These are phyloP conservation scores for Cyphellophora europaea DNA, from an alignment of 2,329 filamentous ascomycete genomes.

Conservation along the genomic window DNA sequence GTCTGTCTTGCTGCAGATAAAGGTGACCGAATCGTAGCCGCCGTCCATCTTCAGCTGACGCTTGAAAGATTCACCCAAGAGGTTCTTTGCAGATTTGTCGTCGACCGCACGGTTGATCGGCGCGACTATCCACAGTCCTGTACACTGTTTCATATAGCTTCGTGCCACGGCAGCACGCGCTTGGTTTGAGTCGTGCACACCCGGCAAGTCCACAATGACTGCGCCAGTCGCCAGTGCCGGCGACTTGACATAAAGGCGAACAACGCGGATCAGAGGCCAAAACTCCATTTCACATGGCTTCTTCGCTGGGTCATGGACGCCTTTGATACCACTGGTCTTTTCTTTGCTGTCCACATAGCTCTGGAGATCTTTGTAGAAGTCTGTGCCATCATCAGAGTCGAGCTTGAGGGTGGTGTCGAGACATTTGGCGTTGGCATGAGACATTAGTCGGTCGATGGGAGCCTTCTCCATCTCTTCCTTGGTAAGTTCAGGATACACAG, in stretches of 20 bases:
- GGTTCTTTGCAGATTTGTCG: conserved; percentile 47
- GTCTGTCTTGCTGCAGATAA: conserved; percentile 56
- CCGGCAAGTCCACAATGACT: conserved; percentile 50
- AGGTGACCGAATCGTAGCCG: conserved; percentile 44
- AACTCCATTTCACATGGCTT: conserved; percentile 27
- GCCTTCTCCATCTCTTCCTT: conserved; percentile 31
- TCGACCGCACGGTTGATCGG: conserved; percentile 53
- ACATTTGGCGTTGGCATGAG: conserved; percentile 30
- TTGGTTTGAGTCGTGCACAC: conserved; percentile 50
- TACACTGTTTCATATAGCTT: conserved; percentile 52
- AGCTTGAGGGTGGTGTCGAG: conserved; percentile 40
- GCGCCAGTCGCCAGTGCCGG: conserved; percentile 43
- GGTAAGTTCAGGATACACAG: conserved; percentile 27
- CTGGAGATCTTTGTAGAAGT: conserved; percentile 40
- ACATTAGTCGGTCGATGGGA: conserved; percentile 33
- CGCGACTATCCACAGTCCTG: conserved; percentile 53
- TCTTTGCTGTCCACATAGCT: conserved; percentile 48
- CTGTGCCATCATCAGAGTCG: conserved; percentile 23
- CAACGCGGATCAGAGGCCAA: conserved; percentile 34
- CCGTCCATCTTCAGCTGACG: conserved; percentile 52
- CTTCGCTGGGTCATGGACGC: conserved; percentile 18
- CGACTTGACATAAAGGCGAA: conserved; percentile 41
- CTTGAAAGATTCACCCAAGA: conserved; percentile 49
- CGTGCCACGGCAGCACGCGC: conserved; percentile 49
- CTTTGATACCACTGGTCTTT: conserved; percentile 29